Base-by-base conservation (phyloP, 2,329 filamentous ascomycete species). In the Colletotrichum orchidophilum region DNA sequence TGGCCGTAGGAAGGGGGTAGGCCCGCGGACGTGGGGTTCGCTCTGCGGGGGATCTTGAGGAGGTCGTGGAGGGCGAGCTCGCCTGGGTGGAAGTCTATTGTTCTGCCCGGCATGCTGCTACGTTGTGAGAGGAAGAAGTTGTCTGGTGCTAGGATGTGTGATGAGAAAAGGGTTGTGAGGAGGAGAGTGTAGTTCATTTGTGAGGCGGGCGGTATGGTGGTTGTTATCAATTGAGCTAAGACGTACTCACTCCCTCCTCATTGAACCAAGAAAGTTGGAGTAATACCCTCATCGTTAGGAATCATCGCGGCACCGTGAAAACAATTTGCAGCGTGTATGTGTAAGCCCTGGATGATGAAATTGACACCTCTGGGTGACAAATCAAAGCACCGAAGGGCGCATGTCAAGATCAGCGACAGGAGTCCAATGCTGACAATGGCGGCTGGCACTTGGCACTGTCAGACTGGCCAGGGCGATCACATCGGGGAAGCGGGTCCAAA, bases 11-110 rank as follows among this genome's bases (percentile, higher is more conserved):
- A 85, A 5, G 85, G 84, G 0, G 90, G 90, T 1, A 96, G 85
- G 63, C 89, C 90, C 1, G 87, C 83, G 1, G 86, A 81, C 0
- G 92, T 95, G 0, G 94, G 93, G 76, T 96, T 95, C 58, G 88
- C 85, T 18, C 67, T 72, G 3, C 81, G 78, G 0, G 91, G 90
- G 0, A 91, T 84, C 39, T 83, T 86, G 68, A 95, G 86, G 5
- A 91, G 84, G 18, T 82, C 78, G 67, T 92, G 92, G 80, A 96
- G 88, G 59, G 86, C 85, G 52, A 84, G 76, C 80, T 96, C 93
- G 75, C 93, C 93, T 11, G 86, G 79, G 79, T 93, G 91, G 85
- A 88, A 94, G 55, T 75, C 74, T 24, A 75, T 77, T 29, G 75
- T 73, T 6, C 72, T 73, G 18, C 76, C 76, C 3, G 78, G 77